Conservation (phyloP, 108 stramenopile genomes). For the Pseudonitzschia multiseries region DNA sequence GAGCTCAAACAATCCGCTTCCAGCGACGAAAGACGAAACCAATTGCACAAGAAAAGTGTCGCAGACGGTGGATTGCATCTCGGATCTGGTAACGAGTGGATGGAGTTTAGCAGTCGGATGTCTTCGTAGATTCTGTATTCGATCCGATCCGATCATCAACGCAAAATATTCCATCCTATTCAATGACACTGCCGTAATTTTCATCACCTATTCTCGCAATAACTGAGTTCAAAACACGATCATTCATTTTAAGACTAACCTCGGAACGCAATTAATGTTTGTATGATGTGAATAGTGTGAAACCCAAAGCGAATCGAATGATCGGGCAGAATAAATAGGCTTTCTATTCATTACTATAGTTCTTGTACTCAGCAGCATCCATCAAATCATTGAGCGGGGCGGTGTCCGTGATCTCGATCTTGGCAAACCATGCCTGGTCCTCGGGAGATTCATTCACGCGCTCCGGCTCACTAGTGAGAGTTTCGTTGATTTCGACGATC, state of each 20-base stretch:
- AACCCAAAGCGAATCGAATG: no score
- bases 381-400: conserved; percentile 66
- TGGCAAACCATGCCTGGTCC: conserved; percentile 90
- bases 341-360: no score
- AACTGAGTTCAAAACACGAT: no score
- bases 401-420: conserved; percentile 77
- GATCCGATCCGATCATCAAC: no score
- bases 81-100: conserved; percentile 80
- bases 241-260: no score
- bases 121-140: not conserved
- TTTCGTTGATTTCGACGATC: conserved; percentile 82
- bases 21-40: conserved; percentile 43
- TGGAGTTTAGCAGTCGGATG: not conserved
- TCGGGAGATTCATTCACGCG: conserved; percentile 87
- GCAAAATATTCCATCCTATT: no score
- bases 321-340: no score
- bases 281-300: no score
- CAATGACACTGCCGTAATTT: no score
- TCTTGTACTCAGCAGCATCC: conserved; percentile 62
- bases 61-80: conserved; percentile 68
- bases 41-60: conserved; percentile 46
- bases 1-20: conserved; percentile 39
- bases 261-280: no score
- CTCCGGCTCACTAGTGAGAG: conserved; percentile 73
- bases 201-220: no score